phyloP scores from a whole-genome alignment of 352 stramenopile genomes.

The Phytopythium litorale region DNA sequence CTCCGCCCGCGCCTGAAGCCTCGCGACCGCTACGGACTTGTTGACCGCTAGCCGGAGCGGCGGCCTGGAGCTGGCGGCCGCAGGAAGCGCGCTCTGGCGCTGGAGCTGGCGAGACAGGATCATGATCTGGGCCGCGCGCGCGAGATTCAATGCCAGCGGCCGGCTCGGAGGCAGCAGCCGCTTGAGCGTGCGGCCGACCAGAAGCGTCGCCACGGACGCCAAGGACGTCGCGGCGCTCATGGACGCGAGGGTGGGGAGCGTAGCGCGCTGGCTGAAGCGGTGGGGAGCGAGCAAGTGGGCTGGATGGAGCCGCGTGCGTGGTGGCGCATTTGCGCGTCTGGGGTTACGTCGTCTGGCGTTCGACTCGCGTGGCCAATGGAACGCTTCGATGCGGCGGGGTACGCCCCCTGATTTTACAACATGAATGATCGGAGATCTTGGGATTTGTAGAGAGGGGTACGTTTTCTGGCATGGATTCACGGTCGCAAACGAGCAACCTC shows the following conservation, averaged over 20 bases:
- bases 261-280: neutral
- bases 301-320: neutral
- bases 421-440: neutral
- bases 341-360: neutral
- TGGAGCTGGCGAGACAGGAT: slow-evolving; percentile 4
- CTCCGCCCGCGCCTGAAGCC: neutral
- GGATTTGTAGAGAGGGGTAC: neutral
- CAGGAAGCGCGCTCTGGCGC: neutral
- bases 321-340: neutral
- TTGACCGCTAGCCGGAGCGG: neutral
- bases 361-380: neutral
- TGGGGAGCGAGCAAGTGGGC: neutral
- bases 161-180: slow-evolving; percentile 1
- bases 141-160: neutral
- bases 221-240: neutral
- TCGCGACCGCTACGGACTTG: neutral
- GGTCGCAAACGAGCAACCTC: neutral
- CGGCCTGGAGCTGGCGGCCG: neutral
- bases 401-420: neutral
- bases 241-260: neutral
- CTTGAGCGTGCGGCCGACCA: slow-evolving; percentile 3
- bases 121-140: slow-evolving; percentile 2
- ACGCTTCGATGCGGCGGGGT: neutral
- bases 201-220: neutral
- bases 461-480: neutral